Evolutionary conservation across 495 filamentous ascomycete genomes (phyloP).

Genomic region (Zalerion maritima): DNA sequence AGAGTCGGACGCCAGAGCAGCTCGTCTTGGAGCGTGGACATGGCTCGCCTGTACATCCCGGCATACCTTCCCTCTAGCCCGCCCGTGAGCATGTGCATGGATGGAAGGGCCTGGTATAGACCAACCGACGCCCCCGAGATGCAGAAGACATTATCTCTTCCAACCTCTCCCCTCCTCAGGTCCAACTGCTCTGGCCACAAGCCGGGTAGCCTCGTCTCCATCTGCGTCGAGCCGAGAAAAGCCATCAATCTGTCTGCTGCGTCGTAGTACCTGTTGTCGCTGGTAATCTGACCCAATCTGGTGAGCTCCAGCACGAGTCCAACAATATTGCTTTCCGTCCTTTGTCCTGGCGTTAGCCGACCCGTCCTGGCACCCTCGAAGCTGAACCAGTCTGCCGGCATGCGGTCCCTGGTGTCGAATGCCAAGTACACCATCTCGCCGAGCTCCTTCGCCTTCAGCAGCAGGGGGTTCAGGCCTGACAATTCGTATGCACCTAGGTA

Average conservation of each 20-base stretch:
- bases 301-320: conserved; percentile 75
- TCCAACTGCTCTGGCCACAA: conserved; percentile 71
- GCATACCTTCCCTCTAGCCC: conserved; percentile 52
- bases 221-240: conserved; percentile 52
- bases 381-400: conserved; percentile 63
- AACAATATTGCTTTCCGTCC: conserved; percentile 63
- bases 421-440: conserved; percentile 66
- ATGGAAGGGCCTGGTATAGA: conserved; percentile 74
- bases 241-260: conserved; percentile 69
- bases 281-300: conserved; percentile 67
- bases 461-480: conserved; percentile 39
- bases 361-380: conserved; percentile 33
- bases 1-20: conserved; percentile 46
- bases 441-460: conserved; percentile 69
- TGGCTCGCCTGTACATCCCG: conserved; percentile 49
- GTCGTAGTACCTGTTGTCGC: conserved; percentile 72
- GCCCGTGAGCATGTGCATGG: conserved; percentile 50
- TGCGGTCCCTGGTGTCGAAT: conserved; percentile 82
- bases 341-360: conserved; percentile 58
- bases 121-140: conserved; percentile 66
- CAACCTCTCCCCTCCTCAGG: conserved; percentile 15
- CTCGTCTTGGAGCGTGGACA: conserved; percentile 43
- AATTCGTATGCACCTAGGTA: conserved; percentile 64
- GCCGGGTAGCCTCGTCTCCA: conserved; percentile 51
- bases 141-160: conserved; percentile 35